These are phyloP conservation scores for Westerdykella aurantiaca DNA, from an alignment of 2,329 filamentous ascomycete species.

Conservation along the genomic window DNA sequence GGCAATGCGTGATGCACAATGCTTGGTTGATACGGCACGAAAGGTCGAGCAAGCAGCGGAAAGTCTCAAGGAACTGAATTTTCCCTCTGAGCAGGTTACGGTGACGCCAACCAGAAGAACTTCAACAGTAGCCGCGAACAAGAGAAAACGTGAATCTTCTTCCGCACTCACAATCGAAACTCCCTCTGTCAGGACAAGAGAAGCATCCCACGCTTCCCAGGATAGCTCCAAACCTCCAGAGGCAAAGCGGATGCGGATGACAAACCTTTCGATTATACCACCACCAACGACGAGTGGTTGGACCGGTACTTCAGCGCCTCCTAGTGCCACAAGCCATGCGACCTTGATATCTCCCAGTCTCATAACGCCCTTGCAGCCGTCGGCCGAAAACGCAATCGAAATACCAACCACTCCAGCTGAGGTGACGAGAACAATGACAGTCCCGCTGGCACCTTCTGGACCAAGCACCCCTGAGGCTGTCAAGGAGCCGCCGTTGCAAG, in stretches of 20 bases:
- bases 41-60: conserved; percentile 32
- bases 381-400: no score
- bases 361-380: no score
- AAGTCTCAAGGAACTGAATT: conserved; percentile 29
- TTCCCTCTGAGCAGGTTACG: conserved; percentile 19
- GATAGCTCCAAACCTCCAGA: conserved; percentile 26
- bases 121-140: conserved; percentile 31
- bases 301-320: conserved; percentile 12
- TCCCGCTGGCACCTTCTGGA: conserved; percentile 44
- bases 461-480: conserved; percentile 25
- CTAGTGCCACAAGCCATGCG: background rate
- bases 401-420: conserved; percentile 4
- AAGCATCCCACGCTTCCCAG: conserved; percentile 20
- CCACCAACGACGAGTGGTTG: conserved; percentile 8
- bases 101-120: conserved; percentile 19
- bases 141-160: conserved; percentile 52
- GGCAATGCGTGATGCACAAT: conserved; percentile 40
- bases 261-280: conserved; percentile 5
- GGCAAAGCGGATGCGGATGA: conserved; percentile 24
- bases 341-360: conserved; percentile 6
- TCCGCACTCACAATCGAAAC: conserved; percentile 22
- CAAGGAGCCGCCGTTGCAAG: conserved; percentile 5
- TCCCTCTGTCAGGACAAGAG: conserved; percentile 12
- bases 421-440: conserved; percentile 20
- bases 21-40: conserved; percentile 32